Conservation (phyloP, 192 early-diverging fungal genomes). For the Endogone sp. region DNA sequence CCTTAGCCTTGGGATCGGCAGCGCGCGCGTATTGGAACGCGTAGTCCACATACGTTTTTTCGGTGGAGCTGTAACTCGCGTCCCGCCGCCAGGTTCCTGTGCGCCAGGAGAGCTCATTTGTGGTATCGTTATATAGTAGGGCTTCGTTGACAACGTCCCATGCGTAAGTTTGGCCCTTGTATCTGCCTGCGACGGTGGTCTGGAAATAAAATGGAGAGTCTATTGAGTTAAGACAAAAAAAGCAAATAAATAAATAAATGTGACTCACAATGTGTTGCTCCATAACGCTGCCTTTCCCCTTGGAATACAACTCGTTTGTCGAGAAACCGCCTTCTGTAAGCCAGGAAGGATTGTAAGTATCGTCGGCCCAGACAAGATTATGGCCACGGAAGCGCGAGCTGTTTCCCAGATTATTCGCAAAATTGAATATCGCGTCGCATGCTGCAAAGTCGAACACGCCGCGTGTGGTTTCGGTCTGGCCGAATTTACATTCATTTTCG, state of each 20-base stretch:
- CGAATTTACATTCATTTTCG: slow-evolving; percentile 8
- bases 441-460: background rate
- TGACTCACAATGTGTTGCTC: no score
- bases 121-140: slow-evolving; percentile 1
- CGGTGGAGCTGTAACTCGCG: no score
- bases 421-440: slow-evolving; percentile 1
- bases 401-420: slow-evolving; percentile 1
- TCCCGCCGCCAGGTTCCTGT: no score
- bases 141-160: slow-evolving; percentile 12
- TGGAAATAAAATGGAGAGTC: no score
- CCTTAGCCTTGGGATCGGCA: no score
- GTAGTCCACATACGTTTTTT: no score
- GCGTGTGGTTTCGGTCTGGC: background rate
- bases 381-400: slow-evolving; percentile 5
- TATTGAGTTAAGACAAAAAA: no score
- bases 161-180: background rate
- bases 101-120: no score
- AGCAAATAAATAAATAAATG: no score
- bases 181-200: background rate
- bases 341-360: slow-evolving; percentile 2
- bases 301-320: background rate
- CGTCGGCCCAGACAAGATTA: slow-evolving; percentile 4
- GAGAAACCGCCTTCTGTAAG: background rate
- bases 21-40: slow-evolving; percentile 3
- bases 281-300: background rate